Base-by-base conservation (phyloP, 768 basidiomycete species). In the Podaxis sp. region DNA sequence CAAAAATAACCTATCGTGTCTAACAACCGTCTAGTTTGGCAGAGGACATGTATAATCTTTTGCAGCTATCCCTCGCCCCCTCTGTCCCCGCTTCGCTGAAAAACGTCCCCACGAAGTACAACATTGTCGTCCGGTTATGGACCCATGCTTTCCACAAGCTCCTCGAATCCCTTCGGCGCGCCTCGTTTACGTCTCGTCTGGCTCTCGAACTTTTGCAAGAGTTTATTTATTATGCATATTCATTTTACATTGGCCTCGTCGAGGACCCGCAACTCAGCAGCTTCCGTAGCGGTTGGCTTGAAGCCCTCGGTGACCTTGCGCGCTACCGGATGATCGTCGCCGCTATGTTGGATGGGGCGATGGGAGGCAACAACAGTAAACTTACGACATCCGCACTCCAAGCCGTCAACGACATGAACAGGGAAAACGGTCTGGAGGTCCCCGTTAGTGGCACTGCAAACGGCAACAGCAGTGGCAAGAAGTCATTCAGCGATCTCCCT, bases 241-340 rank as follows among this genome's bases (percentile, higher is more conserved):
- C 87, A 0, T 96, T 95, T 68, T 98, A 98, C 76, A 89, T 94
- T 0, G 86, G 88, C 40, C 82, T 98, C 2, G 78, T 94, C 53
- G 96, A 98, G 68, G 90, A 97, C 69, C 85, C 82, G 7, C 80
- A 78, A 1, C 81, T 98, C 48, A 74, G 71, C 1, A 71, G 76
- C 5, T 97, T 93, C 77, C 86, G 88, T 61, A 77, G 83, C 1
- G 87, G 88, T 16, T 99, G 97, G 97, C 84, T 98, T 55, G 97
- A 99, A 71, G 93, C 95, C 3, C 86, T 99, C 14, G 97, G 97
- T 23, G 97, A 99, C 73, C 82, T 99, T 32, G 94, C 97, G 0
- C 82, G 95, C 37, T 98, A 98, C 72, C 84, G 91, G 54, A 96
- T 97, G 91, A 89, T 90, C 1, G 91, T 98, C n/a, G 91, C 93